Evolutionary conservation across 331 rosid genomes (phyloP).

Genomic region (Erythrophleum ivorense): DNA sequence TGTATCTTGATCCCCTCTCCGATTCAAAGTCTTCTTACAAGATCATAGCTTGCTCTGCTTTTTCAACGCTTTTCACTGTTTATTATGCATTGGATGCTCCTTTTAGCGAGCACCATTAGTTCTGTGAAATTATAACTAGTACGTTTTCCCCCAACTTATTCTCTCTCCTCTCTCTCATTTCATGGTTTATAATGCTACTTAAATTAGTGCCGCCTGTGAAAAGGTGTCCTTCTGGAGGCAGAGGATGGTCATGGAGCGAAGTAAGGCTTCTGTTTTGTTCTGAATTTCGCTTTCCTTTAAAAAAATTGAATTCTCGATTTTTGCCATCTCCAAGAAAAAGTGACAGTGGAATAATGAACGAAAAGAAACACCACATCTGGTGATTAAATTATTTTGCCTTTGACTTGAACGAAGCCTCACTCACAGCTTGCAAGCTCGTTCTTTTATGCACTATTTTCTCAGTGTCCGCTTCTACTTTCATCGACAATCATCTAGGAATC

Average conservation of each 20-base stretch:
- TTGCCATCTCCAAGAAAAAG: constrained; percentile 38
- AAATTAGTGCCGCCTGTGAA: not conserved
- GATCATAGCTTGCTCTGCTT: not conserved
- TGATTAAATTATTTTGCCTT: constrained; percentile 44
- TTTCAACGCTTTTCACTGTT: constrained; percentile 15
- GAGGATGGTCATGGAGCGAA: not conserved
- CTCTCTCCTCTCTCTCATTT: constrained; percentile 21
- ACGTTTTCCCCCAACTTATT: constrained; percentile 34
- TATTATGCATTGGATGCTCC: constrained; percentile 52
- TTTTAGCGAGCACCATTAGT: constrained; percentile 41
- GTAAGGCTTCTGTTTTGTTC: constrained; percentile 30
- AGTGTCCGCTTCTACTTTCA: constrained; percentile 52
- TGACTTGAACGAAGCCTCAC: constrained; percentile 41
- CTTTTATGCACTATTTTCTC: constrained; percentile 45
- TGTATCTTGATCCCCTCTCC: not conserved
- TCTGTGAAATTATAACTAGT: constrained; percentile 48
- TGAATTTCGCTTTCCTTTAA: constrained; percentile 17
- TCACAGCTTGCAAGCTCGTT: constrained; percentile 52
- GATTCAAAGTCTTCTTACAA: not conserved
- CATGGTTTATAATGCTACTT: not conserved
- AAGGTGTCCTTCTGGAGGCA: not conserved
- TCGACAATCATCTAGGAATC: constrained; percentile 65
- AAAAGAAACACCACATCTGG: constrained; percentile 57
- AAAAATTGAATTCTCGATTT: constrained; percentile 39
- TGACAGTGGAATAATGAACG: constrained; percentile 44